phyloP scores from a whole-genome alignment of 192 early-diverging fungal species.

The Coemansia sp. region DNA sequence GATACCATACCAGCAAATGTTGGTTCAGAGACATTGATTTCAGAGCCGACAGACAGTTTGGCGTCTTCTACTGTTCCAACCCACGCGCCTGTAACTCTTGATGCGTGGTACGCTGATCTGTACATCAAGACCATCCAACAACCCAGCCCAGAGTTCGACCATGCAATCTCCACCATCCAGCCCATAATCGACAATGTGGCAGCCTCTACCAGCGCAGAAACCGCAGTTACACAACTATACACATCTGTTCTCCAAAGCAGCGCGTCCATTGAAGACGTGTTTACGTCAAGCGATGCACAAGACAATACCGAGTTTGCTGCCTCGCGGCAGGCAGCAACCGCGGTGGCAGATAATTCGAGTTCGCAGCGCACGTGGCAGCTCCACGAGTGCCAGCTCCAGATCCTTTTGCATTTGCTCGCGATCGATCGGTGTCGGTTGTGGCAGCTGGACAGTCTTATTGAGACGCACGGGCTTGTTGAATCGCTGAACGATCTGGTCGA shows the following conservation, averaged over 20 bases:
- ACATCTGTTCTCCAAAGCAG: slow-evolving; percentile 14
- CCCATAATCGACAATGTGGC: slow-evolving; percentile 1
- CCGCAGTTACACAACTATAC: neutral
- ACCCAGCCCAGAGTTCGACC: slow-evolving; percentile 6
- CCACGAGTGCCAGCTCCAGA: slow-evolving; percentile 50
- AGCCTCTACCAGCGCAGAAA: neutral
- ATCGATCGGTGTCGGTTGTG: slow-evolving; percentile 15
- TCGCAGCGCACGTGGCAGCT: slow-evolving; percentile 33
- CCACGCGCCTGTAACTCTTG: slow-evolving; percentile 5
- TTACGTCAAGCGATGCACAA: slow-evolving; percentile 5
- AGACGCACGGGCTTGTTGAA: slow-evolving; percentile 3
- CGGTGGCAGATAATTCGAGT: neutral
- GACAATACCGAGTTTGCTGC: neutral
- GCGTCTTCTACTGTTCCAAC: neutral
- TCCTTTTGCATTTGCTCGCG: slow-evolving; percentile 38
- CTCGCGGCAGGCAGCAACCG: slow-evolving; percentile 6
- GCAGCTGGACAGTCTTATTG: neutral
- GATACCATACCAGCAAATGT: neutral
- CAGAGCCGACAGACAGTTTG: neutral
- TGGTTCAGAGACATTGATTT: neutral
- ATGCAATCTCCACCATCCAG: neutral
- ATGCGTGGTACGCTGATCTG: slow-evolving; percentile 29
- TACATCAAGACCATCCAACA: slow-evolving; percentile 23
- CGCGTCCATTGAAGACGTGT: slow-evolving; percentile 26
- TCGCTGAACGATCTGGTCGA: slow-evolving; percentile 39